A percentile compares a stretch with the other conserved stretches of the same genome.
Evolutionary conservation across 1,284 basidiomycete species (phyloP).

Genomic region (Marasmius oreades): DNA sequence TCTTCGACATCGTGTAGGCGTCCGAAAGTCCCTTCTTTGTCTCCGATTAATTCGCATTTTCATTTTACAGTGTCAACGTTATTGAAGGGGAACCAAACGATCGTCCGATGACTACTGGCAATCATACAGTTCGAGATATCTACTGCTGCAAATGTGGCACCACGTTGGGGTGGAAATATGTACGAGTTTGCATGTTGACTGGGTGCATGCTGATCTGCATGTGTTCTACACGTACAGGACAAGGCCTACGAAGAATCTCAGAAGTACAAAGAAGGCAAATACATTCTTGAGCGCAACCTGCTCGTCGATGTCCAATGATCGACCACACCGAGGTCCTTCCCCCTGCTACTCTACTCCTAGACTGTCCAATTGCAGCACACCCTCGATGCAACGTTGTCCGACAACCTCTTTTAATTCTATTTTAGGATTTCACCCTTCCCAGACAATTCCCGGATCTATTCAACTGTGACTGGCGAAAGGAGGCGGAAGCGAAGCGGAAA

Average conservation of each 20-base stretch:
- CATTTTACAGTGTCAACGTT: constrained; percentile 76
- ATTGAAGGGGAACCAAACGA: constrained; percentile 86
- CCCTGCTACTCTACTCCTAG: neutral
- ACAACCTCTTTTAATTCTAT: neutral
- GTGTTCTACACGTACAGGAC: constrained; percentile 53
- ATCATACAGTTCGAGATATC: constrained; percentile 95
- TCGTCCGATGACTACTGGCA: constrained; percentile 94
- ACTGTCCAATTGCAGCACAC: neutral
- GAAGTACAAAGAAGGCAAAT: constrained; percentile 99
- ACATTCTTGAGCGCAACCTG: constrained; percentile 91
- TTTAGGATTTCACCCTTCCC: neutral
- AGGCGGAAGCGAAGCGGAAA: neutral
- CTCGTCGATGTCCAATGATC: constrained; percentile 74
- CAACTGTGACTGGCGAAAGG: neutral
- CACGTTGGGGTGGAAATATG: constrained; percentile 97
- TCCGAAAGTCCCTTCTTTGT: constrained; percentile 10
- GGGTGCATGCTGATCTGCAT: constrained; percentile 8
- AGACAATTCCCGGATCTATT: neutral
- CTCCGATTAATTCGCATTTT: constrained; percentile 14
- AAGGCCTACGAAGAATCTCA: constrained; percentile 85
- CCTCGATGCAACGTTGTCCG: neutral
- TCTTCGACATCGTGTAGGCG: constrained; percentile 88
- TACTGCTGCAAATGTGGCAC: constrained; percentile 87
- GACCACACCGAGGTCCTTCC: neutral
- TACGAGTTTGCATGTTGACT: constrained; percentile 35